Percentiles rank a stretch among this genome's conserved stretches.
Conservation (phyloP, 73 alveolate genomes). For the Effrenium voratum region DNA sequence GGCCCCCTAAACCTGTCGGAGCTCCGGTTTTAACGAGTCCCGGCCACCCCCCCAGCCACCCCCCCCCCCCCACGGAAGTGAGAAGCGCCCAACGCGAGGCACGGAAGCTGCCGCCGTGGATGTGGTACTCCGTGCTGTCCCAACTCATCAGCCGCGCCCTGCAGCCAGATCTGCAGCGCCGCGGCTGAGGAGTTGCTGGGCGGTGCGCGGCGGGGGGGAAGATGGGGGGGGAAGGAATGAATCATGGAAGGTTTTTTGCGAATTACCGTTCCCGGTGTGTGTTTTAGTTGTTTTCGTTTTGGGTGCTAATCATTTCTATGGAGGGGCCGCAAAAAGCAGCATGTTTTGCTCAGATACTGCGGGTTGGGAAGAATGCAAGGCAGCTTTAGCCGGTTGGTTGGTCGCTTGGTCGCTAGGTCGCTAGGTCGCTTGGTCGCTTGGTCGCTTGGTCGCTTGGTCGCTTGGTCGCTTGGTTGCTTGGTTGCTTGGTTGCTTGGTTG, state of each 20-base stretch:
- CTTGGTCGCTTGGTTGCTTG: too few relatives aligned
- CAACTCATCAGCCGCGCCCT: conserved; percentile 88
- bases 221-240: background rate
- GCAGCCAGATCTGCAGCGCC: conserved; percentile 64
- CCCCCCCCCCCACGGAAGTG: background rate
- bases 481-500: too few relatives aligned
- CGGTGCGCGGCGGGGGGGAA: background rate
- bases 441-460: too few relatives aligned
- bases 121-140: conserved; percentile 84
- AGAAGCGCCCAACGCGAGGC: too few relatives aligned
- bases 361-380: too few relatives aligned
- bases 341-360: too few relatives aligned
- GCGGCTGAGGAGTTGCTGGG: background rate
- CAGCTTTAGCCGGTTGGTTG: too few relatives aligned
- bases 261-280: background rate
- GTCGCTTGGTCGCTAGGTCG: too few relatives aligned
- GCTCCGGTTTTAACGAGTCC: background rate
- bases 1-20: background rate
- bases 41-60: background rate
- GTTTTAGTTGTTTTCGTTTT: too few relatives aligned
- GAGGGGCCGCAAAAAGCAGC: too few relatives aligned
- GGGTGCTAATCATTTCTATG: too few relatives aligned
- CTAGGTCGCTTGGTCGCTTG: too few relatives aligned
- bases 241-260: background rate
- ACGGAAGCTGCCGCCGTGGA: conserved; percentile 47